phyloP scores from a whole-genome alignment of 495 filamentous ascomycete species.

The Penicillium coffeae region DNA sequence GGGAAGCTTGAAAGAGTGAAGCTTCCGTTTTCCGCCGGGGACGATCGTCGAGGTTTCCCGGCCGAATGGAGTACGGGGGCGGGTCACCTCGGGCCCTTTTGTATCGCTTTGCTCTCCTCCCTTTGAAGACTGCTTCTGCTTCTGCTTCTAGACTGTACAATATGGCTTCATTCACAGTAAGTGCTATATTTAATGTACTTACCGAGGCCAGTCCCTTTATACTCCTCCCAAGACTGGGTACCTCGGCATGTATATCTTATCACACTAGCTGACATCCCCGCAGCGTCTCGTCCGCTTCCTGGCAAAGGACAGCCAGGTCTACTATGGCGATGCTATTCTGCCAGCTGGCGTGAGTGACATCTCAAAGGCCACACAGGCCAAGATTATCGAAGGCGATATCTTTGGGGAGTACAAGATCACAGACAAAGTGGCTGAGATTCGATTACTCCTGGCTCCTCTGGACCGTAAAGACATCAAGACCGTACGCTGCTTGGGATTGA shows the following conservation, averaged over 20 bases:
- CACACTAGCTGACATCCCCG: background rate
- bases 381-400: constrained; percentile 67
- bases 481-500: constrained; percentile 75
- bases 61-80: constrained; percentile 12
- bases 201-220: background rate
- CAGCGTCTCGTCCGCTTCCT: constrained; percentile 79
- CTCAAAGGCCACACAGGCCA: constrained; percentile 60
- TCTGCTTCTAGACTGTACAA: background rate
- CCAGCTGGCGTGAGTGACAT: constrained; percentile 64
- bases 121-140: no score
- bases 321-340: constrained; percentile 82
- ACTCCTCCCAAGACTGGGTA: no score
- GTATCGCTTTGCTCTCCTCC: background rate
- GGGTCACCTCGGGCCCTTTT: constrained; percentile 1
- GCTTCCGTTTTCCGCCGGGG: constrained; percentile 23
- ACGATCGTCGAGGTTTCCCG: constrained; percentile 14
- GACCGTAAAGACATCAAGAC: constrained; percentile 65
- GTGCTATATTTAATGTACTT: background rate
- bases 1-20: constrained; percentile 5
- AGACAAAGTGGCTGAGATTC: constrained; percentile 62
- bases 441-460: constrained; percentile 63
- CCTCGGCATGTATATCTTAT: background rate
- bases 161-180: constrained; percentile 11
- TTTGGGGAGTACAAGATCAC: constrained; percentile 70
- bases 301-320: constrained; percentile 67